These are phyloP conservation scores for Arabidopsis lyrata DNA, from an alignment of 441 rosid genomes.

Conservation along the genomic window DNA sequence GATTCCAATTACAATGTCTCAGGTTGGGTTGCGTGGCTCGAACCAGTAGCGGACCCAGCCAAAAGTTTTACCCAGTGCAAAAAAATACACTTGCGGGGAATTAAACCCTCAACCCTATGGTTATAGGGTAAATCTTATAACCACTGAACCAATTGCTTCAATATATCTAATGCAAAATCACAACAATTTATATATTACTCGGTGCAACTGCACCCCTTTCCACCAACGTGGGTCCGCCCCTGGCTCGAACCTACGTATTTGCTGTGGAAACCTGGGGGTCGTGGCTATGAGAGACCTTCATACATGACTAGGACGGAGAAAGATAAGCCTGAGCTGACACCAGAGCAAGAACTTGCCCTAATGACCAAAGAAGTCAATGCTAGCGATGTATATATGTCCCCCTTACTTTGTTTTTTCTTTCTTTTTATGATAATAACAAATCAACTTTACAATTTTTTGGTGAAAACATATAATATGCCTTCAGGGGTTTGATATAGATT, in stretches of 20 bases:
- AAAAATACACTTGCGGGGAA: too few species aligned
- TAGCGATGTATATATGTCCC: neutral
- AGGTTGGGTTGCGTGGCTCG: neutral
- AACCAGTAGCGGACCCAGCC: too few species aligned
- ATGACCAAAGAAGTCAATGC: neutral
- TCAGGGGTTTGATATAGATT: slow-evolving; percentile 13
- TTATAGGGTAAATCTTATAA: too few species aligned
- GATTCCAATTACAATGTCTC: neutral
- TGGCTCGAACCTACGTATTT: neutral
- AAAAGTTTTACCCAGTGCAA: too few species aligned
- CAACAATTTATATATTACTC: too few species aligned
- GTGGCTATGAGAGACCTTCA: neutral
- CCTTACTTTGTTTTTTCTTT: too few species aligned
- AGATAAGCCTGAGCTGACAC: neutral
- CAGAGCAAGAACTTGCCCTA: neutral
- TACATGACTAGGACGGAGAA: neutral
- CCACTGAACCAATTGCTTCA: too few species aligned
- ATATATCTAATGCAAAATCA: too few species aligned
- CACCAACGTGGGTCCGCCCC: too few species aligned
- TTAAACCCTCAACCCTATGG: too few species aligned
- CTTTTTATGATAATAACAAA: neutral
- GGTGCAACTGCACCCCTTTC: too few species aligned
- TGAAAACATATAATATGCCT: neutral
- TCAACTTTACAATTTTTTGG: neutral
- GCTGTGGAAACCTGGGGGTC: neutral